Evolutionary conservation across 306 rosid species (phyloP).

Genomic region (Begonia loranthoides): DNA sequence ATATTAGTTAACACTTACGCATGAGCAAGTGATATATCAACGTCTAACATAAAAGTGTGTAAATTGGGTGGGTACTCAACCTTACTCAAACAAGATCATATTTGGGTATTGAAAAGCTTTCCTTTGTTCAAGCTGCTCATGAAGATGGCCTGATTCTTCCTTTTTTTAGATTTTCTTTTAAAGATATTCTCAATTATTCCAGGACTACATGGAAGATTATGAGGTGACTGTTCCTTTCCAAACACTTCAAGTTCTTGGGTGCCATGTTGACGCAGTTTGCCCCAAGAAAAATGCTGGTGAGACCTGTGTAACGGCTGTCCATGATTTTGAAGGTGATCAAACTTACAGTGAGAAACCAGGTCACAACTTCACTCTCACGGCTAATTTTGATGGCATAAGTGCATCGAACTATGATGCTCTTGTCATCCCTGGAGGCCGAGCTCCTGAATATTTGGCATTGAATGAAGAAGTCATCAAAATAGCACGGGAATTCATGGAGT

Average conservation of each 20-base stretch:
- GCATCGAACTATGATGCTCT: slow-evolving; percentile 51
- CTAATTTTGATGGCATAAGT: slow-evolving; percentile 39
- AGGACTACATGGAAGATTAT: slow-evolving; percentile 92
- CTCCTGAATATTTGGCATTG: slow-evolving; percentile 38
- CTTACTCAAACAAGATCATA: too few relatives aligned
- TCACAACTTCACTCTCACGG: slow-evolving; percentile 45
- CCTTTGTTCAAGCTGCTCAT: too few relatives aligned
- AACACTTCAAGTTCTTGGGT: slow-evolving; percentile 76
- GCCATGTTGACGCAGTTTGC: slow-evolving; percentile 75
- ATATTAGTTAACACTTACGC: too few relatives aligned
- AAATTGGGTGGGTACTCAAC: too few relatives aligned
- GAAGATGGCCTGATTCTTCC: too few relatives aligned
- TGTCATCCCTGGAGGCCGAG: slow-evolving; percentile 46
- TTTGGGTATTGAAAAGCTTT: background rate
- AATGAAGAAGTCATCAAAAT: slow-evolving; percentile 22
- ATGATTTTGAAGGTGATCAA: slow-evolving; percentile 92
- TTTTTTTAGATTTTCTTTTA: background rate
- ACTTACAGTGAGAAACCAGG: slow-evolving; percentile 79
- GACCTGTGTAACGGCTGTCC: slow-evolving; percentile 61
- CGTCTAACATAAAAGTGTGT: too few relatives aligned
- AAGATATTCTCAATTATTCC: slow-evolving; percentile 3
- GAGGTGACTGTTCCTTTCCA: slow-evolving; percentile 76
- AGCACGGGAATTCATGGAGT: slow-evolving; percentile 31
- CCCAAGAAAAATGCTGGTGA: slow-evolving; percentile 76
- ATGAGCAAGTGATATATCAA: too few relatives aligned